Conservation (phyloP, 2,329 filamentous ascomycete species). For the Hypoxylon sp. region DNA sequence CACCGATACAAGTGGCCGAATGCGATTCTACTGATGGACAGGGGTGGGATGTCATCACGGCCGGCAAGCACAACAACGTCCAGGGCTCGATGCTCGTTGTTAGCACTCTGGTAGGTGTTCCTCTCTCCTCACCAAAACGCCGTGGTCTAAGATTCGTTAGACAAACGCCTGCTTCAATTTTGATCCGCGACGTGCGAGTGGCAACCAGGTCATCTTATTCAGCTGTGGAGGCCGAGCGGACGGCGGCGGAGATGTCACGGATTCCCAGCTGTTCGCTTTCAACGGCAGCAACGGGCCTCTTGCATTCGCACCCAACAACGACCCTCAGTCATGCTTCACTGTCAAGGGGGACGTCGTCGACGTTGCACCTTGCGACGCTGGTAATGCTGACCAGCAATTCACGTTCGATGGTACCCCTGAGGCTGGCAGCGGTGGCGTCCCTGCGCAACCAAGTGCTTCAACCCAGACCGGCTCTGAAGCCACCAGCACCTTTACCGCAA, state of each 20-base stretch:
- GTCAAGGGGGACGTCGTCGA: slow-evolving; percentile 54
- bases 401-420: slow-evolving; percentile 34
- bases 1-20: slow-evolving; percentile 51
- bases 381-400: slow-evolving; percentile 55
- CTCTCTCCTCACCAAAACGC: background rate
- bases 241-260: slow-evolving; percentile 58
- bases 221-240: slow-evolving; percentile 66
- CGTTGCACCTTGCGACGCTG: slow-evolving; percentile 52
- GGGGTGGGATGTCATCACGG: slow-evolving; percentile 54
- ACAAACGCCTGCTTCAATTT: slow-evolving; percentile 68
- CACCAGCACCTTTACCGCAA: too few species aligned
- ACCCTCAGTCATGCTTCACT: slow-evolving; percentile 56
- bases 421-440: slow-evolving; percentile 1
- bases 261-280: slow-evolving; percentile 62
- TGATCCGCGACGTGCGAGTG: slow-evolving; percentile 58
- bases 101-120: slow-evolving; percentile 54
- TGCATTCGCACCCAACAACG: slow-evolving; percentile 55
- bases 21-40: slow-evolving; percentile 53
- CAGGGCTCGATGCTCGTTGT: slow-evolving; percentile 59
- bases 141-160: slow-evolving; percentile 35
- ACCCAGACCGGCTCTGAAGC: background rate
- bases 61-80: slow-evolving; percentile 59
- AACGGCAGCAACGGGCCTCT: slow-evolving; percentile 52
- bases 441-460: background rate
- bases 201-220: slow-evolving; percentile 63